Conservation (phyloP, 2,329 filamentous ascomycete genomes). For the Penicillium palitans region DNA sequence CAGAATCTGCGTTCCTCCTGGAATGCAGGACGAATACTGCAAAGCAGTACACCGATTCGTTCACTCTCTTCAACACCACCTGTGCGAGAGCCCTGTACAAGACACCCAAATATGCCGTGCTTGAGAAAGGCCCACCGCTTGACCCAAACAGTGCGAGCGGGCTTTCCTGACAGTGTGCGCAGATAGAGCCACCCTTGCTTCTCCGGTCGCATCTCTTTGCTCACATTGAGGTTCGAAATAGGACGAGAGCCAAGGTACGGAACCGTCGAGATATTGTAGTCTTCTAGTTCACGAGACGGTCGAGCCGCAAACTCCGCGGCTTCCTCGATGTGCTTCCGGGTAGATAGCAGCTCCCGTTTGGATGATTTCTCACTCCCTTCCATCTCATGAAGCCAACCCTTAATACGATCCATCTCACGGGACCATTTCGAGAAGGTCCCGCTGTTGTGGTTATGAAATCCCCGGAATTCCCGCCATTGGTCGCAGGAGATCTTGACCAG, state of each 20-base stretch:
- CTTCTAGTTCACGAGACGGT: constrained; percentile 88
- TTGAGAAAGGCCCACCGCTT: constrained; percentile 95
- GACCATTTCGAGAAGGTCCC: constrained; percentile 66
- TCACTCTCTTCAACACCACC: constrained; percentile 92
- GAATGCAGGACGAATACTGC: constrained; percentile 85
- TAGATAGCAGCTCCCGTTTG: constrained; percentile 74
- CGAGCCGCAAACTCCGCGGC: constrained; percentile 67
- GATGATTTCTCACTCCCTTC: constrained; percentile 83
- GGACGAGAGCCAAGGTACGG: constrained; percentile 75
- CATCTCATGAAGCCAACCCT: constrained; percentile 93
- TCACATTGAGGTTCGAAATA: constrained; percentile 62
- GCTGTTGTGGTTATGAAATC: constrained; percentile 64
- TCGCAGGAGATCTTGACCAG: constrained; percentile 82
- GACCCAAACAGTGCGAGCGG: constrained; percentile 84
- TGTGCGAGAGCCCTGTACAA: constrained; percentile 75
- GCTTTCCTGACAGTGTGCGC: constrained; percentile 79
- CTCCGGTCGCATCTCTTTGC: constrained; percentile 57
- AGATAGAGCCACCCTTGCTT: constrained; percentile 96
- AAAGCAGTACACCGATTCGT: constrained; percentile 91
- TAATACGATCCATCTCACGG: constrained; percentile 84
- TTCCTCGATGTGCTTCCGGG: constrained; percentile 80
- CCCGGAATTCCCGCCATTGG: constrained; percentile 82
- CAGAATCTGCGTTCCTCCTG: constrained; percentile 94
- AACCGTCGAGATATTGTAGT: constrained; percentile 87
- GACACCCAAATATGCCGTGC: constrained; percentile 92